Conservation (phyloP, 1,139 yeast species). For the Blastobotrys serpentis region DNA sequence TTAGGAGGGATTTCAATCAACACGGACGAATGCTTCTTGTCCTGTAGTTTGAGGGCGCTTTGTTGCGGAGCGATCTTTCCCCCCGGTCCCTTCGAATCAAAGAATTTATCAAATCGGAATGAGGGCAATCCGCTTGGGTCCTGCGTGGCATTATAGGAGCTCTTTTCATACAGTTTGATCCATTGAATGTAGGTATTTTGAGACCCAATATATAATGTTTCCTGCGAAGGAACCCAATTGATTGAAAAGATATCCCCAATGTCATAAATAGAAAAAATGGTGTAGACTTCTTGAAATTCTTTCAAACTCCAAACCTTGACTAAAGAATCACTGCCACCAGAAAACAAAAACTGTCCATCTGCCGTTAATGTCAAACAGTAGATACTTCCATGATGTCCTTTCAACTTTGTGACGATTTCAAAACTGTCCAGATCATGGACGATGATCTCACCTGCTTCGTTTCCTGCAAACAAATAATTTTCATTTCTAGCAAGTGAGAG, state of each 20-base stretch:
- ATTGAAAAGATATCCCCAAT: slow-evolving; percentile 92
- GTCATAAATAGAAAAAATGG: slow-evolving; percentile 80
- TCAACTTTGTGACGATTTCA: slow-evolving; percentile 46
- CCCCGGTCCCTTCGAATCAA: slow-evolving; percentile 88
- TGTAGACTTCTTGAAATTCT: slow-evolving; percentile 45
- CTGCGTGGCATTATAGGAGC: slow-evolving; percentile 31
- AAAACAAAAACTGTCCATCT: slow-evolving; percentile 64
- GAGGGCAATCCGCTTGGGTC: slow-evolving; percentile 64
- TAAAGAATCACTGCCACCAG: slow-evolving; percentile 89
- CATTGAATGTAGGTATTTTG: slow-evolving; percentile 88
- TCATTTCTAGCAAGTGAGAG: slow-evolving; percentile 72
- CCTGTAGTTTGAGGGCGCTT: slow-evolving; percentile 21
- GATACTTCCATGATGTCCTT: slow-evolving; percentile 71
- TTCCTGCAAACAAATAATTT: slow-evolving; percentile 78
- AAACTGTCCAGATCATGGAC: slow-evolving; percentile 69
- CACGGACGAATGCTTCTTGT: slow-evolving; percentile 20
- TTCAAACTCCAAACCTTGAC: slow-evolving; percentile 77
- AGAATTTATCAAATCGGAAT: slow-evolving; percentile 77
- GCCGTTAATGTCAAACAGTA: slow-evolving; percentile 60
- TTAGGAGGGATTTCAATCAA: slow-evolving; percentile 67
- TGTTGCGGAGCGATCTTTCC: slow-evolving; percentile 48
- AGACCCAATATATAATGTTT: slow-evolving; percentile 78
- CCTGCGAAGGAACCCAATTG: slow-evolving; percentile 59
- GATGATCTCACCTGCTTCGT: slow-evolving; percentile 81
- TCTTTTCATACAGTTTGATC: slow-evolving; percentile 48